These are phyloP conservation scores for Pleurozium schreberi DNA, from an alignment of 225 moss, liverwort and hornwort species.

Conservation along the genomic window DNA sequence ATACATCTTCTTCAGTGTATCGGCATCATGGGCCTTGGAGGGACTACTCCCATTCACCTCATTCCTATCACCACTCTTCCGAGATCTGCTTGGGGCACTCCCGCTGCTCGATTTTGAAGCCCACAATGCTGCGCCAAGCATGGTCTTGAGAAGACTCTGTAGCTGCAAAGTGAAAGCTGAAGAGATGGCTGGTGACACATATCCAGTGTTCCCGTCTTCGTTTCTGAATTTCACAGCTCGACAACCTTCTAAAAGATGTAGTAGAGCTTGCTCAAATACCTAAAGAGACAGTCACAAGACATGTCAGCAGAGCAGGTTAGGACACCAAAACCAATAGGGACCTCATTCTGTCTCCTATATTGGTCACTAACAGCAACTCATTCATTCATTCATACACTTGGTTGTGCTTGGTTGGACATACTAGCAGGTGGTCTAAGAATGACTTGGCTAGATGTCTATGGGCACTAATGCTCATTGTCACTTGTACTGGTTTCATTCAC, in stretches of 20 bases:
- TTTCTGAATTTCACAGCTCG: slow-evolving; percentile 13
- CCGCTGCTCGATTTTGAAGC: slow-evolving; percentile 13
- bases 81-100: slow-evolving; percentile 13
- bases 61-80: slow-evolving; percentile 16
- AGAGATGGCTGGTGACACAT: slow-evolving; percentile 14
- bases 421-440: neutral
- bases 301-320: neutral
- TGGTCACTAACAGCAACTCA: neutral
- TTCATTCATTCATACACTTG: neutral
- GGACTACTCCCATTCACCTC: slow-evolving; percentile 11
- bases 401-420: neutral
- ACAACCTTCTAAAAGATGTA: slow-evolving; percentile 59
- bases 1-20: slow-evolving; percentile 63
- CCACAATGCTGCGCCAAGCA: slow-evolving; percentile 58
- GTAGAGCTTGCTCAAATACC: slow-evolving; percentile 62
- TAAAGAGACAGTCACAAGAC: neutral
- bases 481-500: neutral
- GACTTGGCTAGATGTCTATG: neutral
- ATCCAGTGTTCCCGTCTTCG: neutral
- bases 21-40: slow-evolving; percentile 35
- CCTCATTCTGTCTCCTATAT: neutral
- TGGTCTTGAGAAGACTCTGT: slow-evolving; percentile 57
- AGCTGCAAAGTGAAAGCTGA: slow-evolving; percentile 45
- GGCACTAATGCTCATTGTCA: neutral
- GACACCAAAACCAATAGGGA: neutral